These are phyloP conservation scores for Phytophthora multivora DNA, from an alignment of 352 stramenopile genomes.

Conservation along the genomic window DNA sequence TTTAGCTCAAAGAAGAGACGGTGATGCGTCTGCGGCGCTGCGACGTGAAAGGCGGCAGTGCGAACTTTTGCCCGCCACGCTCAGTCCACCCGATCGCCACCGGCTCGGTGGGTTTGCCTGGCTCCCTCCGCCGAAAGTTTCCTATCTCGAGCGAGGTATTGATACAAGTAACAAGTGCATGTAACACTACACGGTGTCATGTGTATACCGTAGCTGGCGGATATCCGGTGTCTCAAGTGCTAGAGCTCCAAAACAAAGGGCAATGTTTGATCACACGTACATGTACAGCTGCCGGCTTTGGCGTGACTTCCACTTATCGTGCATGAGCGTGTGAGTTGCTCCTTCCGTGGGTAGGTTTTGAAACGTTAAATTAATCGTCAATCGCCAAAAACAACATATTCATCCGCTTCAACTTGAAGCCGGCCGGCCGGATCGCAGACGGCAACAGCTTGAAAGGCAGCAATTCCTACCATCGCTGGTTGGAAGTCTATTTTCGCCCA, in stretches of 20 bases:
- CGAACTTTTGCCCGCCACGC: conserved; percentile 2
- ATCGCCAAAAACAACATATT: neutral
- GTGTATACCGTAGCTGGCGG: neutral
- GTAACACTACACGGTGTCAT: no score
- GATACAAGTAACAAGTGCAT: no score
- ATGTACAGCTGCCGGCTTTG: neutral
- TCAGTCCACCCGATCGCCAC: conserved; percentile 3
- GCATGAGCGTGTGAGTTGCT: neutral
- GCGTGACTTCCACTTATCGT: no score
- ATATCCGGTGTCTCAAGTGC: no score
- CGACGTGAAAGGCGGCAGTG: conserved; percentile 5
- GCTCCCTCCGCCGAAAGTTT: conserved; percentile 5
- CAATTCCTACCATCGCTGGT: no score
- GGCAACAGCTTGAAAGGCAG: neutral
- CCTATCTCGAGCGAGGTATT: neutral
- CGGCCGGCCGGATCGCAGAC: neutral
- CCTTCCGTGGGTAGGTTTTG: neutral
- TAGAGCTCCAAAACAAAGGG: no score
- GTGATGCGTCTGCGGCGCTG: neutral
- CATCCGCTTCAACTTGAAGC: neutral
- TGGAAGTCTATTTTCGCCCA: neutral
- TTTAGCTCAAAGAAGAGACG: conserved; percentile 5
- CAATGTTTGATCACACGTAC: no score
- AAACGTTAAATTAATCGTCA: neutral
- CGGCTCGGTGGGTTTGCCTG: conserved; percentile 12